Percentiles rank a stretch among this genome's conserved stretches.
Evolutionary conservation across 805 yeast species (phyloP).

Genomic region (Kodamaea kakaduensis): DNA sequence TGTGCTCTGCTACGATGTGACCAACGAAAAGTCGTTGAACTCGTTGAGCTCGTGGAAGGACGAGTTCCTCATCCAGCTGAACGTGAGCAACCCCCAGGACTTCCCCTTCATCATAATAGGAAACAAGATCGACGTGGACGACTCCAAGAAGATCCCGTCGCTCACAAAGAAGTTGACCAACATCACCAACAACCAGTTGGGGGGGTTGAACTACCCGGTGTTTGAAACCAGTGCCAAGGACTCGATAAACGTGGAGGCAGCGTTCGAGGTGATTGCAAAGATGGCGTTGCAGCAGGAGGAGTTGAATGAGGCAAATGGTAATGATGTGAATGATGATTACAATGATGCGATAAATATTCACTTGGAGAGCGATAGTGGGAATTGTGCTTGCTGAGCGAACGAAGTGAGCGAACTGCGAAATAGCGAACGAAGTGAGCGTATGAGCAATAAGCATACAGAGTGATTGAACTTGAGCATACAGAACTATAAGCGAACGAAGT

Average conservation of each 20-base stretch:
- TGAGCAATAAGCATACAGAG: too few species aligned
- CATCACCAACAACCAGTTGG: conserved; percentile 47
- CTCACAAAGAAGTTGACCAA: conserved; percentile 49
- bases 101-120: conserved; percentile 96
- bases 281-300: conserved; percentile 95
- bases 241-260: conserved; percentile 90
- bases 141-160: conserved; percentile 70
- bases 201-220: conserved; percentile 68
- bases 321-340: conserved; percentile 67
- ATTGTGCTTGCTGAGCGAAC: conserved; percentile 64
- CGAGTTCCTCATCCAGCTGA: conserved; percentile 90
- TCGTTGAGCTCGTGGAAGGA: conserved; percentile 89
- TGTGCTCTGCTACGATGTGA: conserved; percentile 92
- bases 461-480: too few species aligned
- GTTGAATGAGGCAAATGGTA: conserved; percentile 73
- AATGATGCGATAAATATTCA: conserved; percentile 95
- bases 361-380: conserved; percentile 72
- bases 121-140: conserved; percentile 93
- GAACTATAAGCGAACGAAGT: too few species aligned
- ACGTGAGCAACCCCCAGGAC: conserved; percentile 87
- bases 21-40: conserved; percentile 90
- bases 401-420: too few species aligned
- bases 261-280: conserved; percentile 93
- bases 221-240: conserved; percentile 98
- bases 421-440: too few species aligned